These are phyloP conservation scores for Zygosaccharomyces sapae DNA, from an alignment of 1,139 yeast species.

Conservation along the genomic window DNA sequence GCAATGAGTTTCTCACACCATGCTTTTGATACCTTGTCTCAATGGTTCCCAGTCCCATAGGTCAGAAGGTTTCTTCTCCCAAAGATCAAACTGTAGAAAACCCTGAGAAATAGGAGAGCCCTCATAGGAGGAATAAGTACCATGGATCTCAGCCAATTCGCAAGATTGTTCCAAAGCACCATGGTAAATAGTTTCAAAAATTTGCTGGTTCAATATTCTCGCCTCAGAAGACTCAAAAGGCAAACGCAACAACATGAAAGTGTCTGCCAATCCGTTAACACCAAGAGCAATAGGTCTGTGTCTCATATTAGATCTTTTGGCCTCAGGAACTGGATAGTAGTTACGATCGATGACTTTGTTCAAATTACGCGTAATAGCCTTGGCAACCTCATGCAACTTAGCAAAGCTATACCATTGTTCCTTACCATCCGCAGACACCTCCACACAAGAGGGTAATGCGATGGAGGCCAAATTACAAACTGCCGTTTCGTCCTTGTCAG, in stretches of 20 bases:
- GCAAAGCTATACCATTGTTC: constrained; percentile 62
- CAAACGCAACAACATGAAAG: constrained; percentile 68
- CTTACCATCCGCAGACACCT: constrained; percentile 44
- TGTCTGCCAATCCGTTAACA: constrained; percentile 86
- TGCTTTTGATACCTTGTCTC: constrained; percentile 54
- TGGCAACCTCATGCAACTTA: constrained; percentile 66
- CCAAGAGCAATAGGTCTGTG: constrained; percentile 88
- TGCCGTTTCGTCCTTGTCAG: constrained; percentile 83
- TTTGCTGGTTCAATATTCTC: constrained; percentile 63
- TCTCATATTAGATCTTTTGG: constrained; percentile 63
- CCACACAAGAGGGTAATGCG: constrained; percentile 66
- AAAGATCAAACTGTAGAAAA: constrained; percentile 69
- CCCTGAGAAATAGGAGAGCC: constrained; percentile 88
- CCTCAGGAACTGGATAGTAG: constrained; percentile 70
- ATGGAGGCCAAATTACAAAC: constrained; percentile 88
- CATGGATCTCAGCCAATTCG: constrained; percentile 63
- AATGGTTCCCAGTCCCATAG: constrained; percentile 65
- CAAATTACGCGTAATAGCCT: constrained; percentile 70
- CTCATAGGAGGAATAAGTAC: constrained; percentile 62
- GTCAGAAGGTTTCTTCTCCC: constrained; percentile 70
- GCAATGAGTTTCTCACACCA: constrained; percentile 76
- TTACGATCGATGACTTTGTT: constrained; percentile 76
- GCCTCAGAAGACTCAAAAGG: constrained; percentile 81
- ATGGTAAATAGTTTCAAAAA: constrained; percentile 86
- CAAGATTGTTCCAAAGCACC: constrained; percentile 78